A percentile compares a stretch with the other conserved stretches of the same genome.
Evolutionary conservation across 495 filamentous ascomycete species (phyloP).

Genomic region (Jackrogersella multiformis): DNA sequence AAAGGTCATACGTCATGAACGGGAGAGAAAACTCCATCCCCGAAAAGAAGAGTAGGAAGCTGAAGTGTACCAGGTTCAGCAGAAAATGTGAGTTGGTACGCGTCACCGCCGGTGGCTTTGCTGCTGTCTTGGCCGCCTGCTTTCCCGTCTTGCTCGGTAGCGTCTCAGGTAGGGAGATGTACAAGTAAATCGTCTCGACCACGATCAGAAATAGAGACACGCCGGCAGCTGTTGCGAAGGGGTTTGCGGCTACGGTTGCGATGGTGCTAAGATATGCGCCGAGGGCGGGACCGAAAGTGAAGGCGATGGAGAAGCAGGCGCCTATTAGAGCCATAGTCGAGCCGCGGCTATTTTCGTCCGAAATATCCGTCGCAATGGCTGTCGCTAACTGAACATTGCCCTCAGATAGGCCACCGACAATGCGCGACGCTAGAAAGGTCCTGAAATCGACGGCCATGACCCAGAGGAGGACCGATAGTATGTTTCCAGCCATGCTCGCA

Average conservation of each 20-base stretch:
- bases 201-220: slow-evolving; percentile 85
- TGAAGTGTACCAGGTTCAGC: slow-evolving; percentile 87
- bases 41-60: slow-evolving; percentile 95
- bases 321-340: slow-evolving; percentile 96
- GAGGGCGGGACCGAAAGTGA: slow-evolving; percentile 92
- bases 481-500: slow-evolving; percentile 94
- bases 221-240: slow-evolving; percentile 88
- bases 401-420: slow-evolving; percentile 94
- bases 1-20: slow-evolving; percentile 96
- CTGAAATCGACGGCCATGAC: slow-evolving; percentile 91
- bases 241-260: slow-evolving; percentile 81
- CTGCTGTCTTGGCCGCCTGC: slow-evolving; percentile 32
- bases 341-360: slow-evolving; percentile 79
- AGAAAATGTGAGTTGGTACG: slow-evolving; percentile 82
- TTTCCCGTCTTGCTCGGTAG: slow-evolving; percentile 64
- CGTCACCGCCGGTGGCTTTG: slow-evolving; percentile 37
- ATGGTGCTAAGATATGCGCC: slow-evolving; percentile 84
- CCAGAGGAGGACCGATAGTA: slow-evolving; percentile 92
- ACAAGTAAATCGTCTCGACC: slow-evolving; percentile 88
- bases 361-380: slow-evolving; percentile 96
- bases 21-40: slow-evolving; percentile 96
- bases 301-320: slow-evolving; percentile 95
- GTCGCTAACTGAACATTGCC: slow-evolving; percentile 97
- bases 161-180: slow-evolving; percentile 87
- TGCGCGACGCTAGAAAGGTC: slow-evolving; percentile 89